These are phyloP conservation scores for Eucalyptus pauciflora DNA, from an alignment of 345 rosid genomes.

Conservation along the genomic window DNA sequence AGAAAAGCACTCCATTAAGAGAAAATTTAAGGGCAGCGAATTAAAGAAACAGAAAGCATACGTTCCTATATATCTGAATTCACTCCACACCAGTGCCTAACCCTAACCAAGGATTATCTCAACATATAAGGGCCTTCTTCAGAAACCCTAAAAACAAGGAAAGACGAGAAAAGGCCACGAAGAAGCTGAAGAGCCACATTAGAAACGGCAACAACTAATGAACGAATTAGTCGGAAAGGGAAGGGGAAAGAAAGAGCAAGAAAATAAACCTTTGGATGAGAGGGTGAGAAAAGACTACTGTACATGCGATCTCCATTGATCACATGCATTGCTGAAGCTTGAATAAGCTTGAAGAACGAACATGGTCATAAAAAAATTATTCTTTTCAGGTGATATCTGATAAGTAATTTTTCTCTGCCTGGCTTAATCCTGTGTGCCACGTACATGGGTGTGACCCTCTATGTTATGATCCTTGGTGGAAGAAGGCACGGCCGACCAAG, in stretches of 20 bases:
- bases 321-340: background rate
- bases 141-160: background rate
- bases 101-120: background rate
- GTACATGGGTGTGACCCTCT: background rate
- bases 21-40: background rate
- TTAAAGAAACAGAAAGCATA: background rate
- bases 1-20: background rate
- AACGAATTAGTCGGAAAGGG: background rate
- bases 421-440: background rate
- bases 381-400: background rate
- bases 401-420: background rate
- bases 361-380: background rate
- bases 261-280: background rate
- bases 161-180: background rate
- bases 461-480: background rate
- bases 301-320: background rate
- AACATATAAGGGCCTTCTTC: background rate
- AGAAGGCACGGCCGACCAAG: background rate
- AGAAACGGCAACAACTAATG: background rate
- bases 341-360: background rate
- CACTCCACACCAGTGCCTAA: background rate
- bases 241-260: background rate
- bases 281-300: background rate
- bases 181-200: background rate
- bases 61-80: background rate